Evolutionary conservation across 352 stramenopile genomes (phyloP).

Genomic region (Pythium brachiatum): DNA sequence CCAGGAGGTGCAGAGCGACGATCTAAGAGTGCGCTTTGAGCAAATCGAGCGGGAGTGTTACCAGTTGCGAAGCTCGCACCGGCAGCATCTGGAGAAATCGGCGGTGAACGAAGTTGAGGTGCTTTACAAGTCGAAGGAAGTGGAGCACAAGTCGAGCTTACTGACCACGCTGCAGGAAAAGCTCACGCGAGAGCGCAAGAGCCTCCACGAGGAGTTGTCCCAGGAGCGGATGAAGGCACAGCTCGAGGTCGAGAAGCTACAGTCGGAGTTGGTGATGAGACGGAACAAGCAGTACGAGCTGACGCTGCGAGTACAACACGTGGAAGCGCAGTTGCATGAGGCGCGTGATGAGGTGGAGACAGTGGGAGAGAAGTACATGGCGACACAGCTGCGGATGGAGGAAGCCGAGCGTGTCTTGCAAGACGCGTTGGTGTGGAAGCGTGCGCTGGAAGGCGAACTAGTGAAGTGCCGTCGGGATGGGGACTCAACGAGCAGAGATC

Average conservation of each 20-base stretch:
- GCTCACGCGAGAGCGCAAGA: conserved; percentile 43
- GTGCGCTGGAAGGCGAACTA: conserved; percentile 42
- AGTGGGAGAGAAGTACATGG: conserved; percentile 43
- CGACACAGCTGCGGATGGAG: conserved; percentile 48
- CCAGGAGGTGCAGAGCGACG: conserved; percentile 40
- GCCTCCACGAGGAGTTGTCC: conserved; percentile 46
- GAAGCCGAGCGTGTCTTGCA: conserved; percentile 58
- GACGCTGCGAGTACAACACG: conserved; percentile 60
- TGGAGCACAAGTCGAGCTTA: conserved; percentile 33
- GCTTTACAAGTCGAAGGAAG: conserved; percentile 45
- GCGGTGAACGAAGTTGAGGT: conserved; percentile 46
- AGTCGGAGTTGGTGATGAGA: conserved; percentile 67
- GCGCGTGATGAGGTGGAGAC: conserved; percentile 35
- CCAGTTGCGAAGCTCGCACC: conserved; percentile 33
- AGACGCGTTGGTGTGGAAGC: conserved; percentile 54
- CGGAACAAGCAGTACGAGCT: conserved; percentile 83
- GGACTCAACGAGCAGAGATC: conserved; percentile 3
- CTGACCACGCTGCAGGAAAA: conserved; percentile 50
- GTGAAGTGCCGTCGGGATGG: conserved; percentile 12
- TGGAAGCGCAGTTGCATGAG: conserved; percentile 48
- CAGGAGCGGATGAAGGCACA: conserved; percentile 44
- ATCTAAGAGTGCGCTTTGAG: conserved; percentile 26
- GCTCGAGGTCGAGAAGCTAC: conserved; percentile 58
- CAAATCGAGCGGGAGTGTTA: conserved; percentile 37
- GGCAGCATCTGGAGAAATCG: conserved; percentile 28